A percentile compares a stretch with the other conserved stretches of the same genome.
These are phyloP conservation scores for Chrysopogon serrulatus DNA, from an alignment of 176 grass and related monocot genomes.

Conservation along the genomic window DNA sequence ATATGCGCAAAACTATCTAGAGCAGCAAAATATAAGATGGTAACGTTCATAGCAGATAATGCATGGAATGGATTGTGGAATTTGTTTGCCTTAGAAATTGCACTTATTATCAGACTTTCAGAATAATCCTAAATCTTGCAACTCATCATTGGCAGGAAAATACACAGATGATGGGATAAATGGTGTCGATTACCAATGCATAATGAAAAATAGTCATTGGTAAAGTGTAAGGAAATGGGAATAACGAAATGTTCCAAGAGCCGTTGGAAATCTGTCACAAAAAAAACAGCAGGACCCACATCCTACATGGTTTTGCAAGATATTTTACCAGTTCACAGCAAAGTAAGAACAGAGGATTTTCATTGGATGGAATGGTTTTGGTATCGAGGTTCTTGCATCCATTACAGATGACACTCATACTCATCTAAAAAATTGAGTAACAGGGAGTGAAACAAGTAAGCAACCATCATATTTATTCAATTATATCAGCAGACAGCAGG, in stretches of 20 bases:
- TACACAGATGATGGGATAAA: neutral
- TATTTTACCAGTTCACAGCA: slow-evolving; percentile 74
- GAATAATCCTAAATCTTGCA: slow-evolving; percentile 23
- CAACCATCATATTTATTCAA: neutral
- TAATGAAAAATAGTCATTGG: neutral
- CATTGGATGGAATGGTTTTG: slow-evolving; percentile 73
- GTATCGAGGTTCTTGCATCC: slow-evolving; percentile 83
- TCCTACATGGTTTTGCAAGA: neutral
- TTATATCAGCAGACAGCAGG: neutral
- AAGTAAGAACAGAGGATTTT: slow-evolving; percentile 78
- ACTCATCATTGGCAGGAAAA: slow-evolving; percentile 14
- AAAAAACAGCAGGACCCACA: neutral
- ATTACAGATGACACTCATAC: slow-evolving; percentile 82
- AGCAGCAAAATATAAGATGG: neutral
- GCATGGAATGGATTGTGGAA: neutral
- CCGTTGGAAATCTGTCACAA: neutral
- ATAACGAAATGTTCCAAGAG: neutral
- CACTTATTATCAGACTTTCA: slow-evolving; percentile 12
- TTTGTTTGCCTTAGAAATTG: slow-evolving; percentile 1
- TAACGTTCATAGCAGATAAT: neutral
- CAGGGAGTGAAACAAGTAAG: neutral
- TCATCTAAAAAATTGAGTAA: slow-evolving; percentile 43
- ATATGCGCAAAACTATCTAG: neutral
- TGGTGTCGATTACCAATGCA: neutral
- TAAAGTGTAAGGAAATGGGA: neutral